A percentile compares a stretch with the other conserved stretches of the same genome.
phyloP scores from a whole-genome alignment of 2,329 filamentous ascomycete species.

The Hypomyces perniciosus region DNA sequence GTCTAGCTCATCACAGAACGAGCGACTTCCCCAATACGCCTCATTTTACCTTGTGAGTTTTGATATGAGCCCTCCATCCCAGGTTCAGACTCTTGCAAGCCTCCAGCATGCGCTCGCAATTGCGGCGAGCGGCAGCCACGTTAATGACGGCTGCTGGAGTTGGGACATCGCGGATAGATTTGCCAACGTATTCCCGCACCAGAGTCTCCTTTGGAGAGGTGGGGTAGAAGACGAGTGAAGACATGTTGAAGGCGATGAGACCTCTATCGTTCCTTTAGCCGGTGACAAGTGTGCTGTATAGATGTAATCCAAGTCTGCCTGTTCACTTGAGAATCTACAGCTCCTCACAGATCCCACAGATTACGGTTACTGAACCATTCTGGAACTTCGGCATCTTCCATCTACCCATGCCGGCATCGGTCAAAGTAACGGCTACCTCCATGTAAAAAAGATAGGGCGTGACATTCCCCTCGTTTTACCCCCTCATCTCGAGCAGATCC shows the following conservation, averaged over 20 bases:
- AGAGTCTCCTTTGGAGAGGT: slow-evolving; percentile 20
- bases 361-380: too few species aligned
- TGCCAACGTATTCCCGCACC: slow-evolving; percentile 41
- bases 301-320: neutral
- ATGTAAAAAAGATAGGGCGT: too few species aligned
- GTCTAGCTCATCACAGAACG: too few species aligned
- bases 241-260: slow-evolving; percentile 11
- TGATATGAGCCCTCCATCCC: slow-evolving; percentile 70
- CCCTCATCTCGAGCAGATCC: neutral
- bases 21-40: neutral
- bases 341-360: too few species aligned
- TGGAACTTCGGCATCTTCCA: neutral
- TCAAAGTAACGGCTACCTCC: neutral
- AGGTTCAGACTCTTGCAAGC: slow-evolving; percentile 54
- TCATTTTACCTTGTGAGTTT: slow-evolving; percentile 69
- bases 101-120: slow-evolving; percentile 67
- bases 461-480: neutral
- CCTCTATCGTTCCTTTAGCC: neutral
- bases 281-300: neutral
- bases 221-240: slow-evolving; percentile 19
- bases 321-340: neutral
- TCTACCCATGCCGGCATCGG: neutral
- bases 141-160: slow-evolving; percentile 66
- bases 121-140: slow-evolving; percentile 55
- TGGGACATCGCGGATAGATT: slow-evolving; percentile 52